These are phyloP conservation scores for Sarocladiaceae sp. DNA, from an alignment of 2,329 filamentous ascomycete genomes.

Conservation along the genomic window DNA sequence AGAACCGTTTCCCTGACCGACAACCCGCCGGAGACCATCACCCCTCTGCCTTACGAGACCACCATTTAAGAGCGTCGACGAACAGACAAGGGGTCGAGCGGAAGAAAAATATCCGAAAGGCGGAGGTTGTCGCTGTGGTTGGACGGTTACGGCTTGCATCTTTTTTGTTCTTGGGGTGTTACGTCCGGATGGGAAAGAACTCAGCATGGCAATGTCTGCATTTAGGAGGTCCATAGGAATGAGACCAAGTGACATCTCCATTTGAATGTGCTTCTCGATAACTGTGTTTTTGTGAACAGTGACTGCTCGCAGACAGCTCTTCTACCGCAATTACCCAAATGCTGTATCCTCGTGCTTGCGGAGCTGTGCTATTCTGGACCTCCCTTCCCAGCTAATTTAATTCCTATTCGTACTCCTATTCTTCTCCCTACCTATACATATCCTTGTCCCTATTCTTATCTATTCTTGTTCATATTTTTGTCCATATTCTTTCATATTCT, in stretches of 20 bases:
- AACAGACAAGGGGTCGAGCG: neutral
- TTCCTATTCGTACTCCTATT: too few species aligned
- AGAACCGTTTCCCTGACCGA: constrained; percentile 74
- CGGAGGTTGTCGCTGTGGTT: constrained; percentile 13
- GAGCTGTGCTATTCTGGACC: too few species aligned
- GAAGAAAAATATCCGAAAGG: constrained; percentile 6
- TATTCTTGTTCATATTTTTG: too few species aligned
- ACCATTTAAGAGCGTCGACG: constrained; percentile 72
- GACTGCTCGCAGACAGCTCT: too few species aligned
- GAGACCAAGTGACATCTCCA: constrained; percentile 28
- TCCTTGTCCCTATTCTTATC: too few species aligned
- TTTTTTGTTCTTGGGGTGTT: constrained; percentile 35
- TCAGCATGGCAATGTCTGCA: constrained; percentile 37
- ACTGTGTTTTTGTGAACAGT: too few species aligned
- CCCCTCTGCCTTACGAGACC: constrained; percentile 93
- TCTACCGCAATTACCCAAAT: too few species aligned
- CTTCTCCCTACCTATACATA: too few species aligned
- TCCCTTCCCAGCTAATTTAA: too few species aligned
- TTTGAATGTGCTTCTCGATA: neutral
- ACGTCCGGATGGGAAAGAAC: constrained; percentile 36
- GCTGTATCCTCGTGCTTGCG: too few species aligned
- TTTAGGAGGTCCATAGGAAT: constrained; percentile 35
- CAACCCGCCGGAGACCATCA: constrained; percentile 85
- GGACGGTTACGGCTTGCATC: constrained; percentile 23
- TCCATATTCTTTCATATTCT: too few species aligned